Base-by-base conservation (phyloP, 225 moss, liverwort and hornwort species). In the Straminergon stramineum region DNA sequence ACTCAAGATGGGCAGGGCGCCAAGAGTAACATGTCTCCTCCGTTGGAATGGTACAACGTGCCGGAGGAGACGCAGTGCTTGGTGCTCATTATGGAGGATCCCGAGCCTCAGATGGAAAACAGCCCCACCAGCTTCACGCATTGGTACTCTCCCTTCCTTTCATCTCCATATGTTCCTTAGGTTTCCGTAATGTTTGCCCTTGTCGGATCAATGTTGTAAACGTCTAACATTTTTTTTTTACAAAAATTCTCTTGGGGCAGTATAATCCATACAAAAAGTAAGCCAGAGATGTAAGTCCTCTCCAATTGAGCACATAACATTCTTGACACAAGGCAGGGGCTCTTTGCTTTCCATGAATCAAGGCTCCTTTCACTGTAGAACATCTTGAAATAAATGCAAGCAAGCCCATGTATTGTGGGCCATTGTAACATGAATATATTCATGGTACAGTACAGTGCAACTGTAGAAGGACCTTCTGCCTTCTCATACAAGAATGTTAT, bases 21-120 rank as follows among this genome's bases (percentile, higher is more conserved):
- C 20, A 92, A 91, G 92, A 87, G 90, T 34, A 94, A 97, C 68
- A 37, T 95, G 30, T 97, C 98, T n/a, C 97, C 98, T 57, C 96
- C 95, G 17, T 78, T 98, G 81, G 91, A 96, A 68, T 98, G 96
- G 96, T 84, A 97, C 81, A 93, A 95, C n/a, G 94, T 97, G 51
- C 97, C 96, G 7, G 94, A 93, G 75, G 95, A 83, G 51, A 91
- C 98, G 31, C 91, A 89, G 85, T 91, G 91, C 87, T 88, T 98
- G 91, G 95, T 88, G 34, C 88, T 98, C 75, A 94, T 97, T 31
- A 69, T 94, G 83, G 98, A 97, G 89, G 96, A 98, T 74, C 89
- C 95, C 5, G 91, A 92, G 76, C 95, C 93, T 27, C 88, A 90
- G 37, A 74, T 91, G 63, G 88, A 93, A 30, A 92, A 91, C 43